phyloP scores from a whole-genome alignment of 768 basidiomycete species.

The Gyrodon lividus region DNA sequence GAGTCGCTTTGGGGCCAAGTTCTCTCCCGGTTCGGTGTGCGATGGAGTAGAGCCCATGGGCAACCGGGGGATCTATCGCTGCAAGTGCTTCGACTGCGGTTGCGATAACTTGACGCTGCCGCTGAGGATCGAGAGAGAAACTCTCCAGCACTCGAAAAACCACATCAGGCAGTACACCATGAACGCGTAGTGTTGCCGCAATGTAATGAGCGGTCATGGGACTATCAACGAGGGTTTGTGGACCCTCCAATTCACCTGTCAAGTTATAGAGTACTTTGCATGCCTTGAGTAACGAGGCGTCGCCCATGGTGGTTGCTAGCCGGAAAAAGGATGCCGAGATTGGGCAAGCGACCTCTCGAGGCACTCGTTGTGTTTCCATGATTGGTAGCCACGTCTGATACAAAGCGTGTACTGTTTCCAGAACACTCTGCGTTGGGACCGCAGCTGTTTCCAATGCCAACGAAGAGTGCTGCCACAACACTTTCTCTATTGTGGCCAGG shows the following conservation, averaged over 20 bases:
- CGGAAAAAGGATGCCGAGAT: slow-evolving; percentile 46
- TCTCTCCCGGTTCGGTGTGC: slow-evolving; percentile 21
- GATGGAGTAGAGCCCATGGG: slow-evolving; percentile 36
- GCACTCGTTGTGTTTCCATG: slow-evolving; percentile 26
- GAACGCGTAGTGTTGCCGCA: slow-evolving; percentile 28
- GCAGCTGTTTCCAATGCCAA: slow-evolving; percentile 1
- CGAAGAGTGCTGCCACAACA: slow-evolving; percentile 9
- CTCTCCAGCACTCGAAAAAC: slow-evolving; percentile 32
- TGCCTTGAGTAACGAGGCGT: slow-evolving; percentile 36
- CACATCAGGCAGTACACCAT: slow-evolving; percentile 24
- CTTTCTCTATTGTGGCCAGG: slow-evolving; percentile 38
- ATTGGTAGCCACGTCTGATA: slow-evolving; percentile 41
- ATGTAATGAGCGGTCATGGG: slow-evolving; percentile 24
- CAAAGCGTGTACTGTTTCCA: slow-evolving; percentile 33
- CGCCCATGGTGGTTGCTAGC: slow-evolving; percentile 39
- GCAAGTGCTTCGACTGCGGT: slow-evolving; percentile 19
- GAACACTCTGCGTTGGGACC: slow-evolving; percentile 12
- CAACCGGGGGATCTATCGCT: slow-evolving; percentile 30
- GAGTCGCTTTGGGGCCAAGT: slow-evolving; percentile 22
- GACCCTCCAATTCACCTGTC: slow-evolving; percentile 21
- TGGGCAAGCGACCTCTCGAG: slow-evolving; percentile 29
- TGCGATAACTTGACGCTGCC: slow-evolving; percentile 30
- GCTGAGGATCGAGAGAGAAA: slow-evolving; percentile 21
- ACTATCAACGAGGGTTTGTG: background rate
- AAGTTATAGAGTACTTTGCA: slow-evolving; percentile 35